Conservation (phyloP, 768 basidiomycete genomes). For the Auriscalpium microsporum region DNA sequence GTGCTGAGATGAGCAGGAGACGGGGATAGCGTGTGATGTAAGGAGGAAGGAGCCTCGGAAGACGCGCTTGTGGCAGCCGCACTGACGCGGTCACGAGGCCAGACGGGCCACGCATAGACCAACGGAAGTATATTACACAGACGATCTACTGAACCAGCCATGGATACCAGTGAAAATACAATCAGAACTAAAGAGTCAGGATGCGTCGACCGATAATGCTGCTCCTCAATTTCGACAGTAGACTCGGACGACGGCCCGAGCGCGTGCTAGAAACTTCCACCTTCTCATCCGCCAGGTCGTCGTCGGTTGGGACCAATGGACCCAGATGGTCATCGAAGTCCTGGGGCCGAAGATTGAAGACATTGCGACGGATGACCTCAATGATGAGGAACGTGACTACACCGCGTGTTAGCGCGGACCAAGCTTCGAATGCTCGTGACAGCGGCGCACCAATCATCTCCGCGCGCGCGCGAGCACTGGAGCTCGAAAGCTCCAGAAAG, state of each 20-base stretch:
- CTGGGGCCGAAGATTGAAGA: slow-evolving; percentile 5
- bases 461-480: slow-evolving; percentile 1
- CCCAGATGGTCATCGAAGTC: slow-evolving; percentile 11
- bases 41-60: slow-evolving; percentile 2
- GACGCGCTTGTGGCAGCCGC: neutral
- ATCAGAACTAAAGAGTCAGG: too few species aligned
- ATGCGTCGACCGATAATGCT: too few species aligned
- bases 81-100: too few species aligned
- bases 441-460: slow-evolving; percentile 10
- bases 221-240: too few species aligned
- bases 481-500: slow-evolving; percentile 2
- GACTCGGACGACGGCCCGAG: too few species aligned
- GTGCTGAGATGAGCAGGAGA: neutral
- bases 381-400: slow-evolving; percentile 13
- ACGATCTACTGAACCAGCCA: too few species aligned
- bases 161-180: too few species aligned
- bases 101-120: too few species aligned
- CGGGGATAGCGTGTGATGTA: neutral
- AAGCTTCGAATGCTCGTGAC: neutral
- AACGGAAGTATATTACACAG: too few species aligned
- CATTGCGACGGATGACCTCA: slow-evolving; percentile 13
- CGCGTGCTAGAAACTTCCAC: too few species aligned
- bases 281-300: too few species aligned
- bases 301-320: neutral
- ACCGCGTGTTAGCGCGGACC: too few species aligned